Evolutionary conservation across 1,284 basidiomycete genomes (phyloP).

Genomic region (Rhodotorula mucilaginosa): DNA sequence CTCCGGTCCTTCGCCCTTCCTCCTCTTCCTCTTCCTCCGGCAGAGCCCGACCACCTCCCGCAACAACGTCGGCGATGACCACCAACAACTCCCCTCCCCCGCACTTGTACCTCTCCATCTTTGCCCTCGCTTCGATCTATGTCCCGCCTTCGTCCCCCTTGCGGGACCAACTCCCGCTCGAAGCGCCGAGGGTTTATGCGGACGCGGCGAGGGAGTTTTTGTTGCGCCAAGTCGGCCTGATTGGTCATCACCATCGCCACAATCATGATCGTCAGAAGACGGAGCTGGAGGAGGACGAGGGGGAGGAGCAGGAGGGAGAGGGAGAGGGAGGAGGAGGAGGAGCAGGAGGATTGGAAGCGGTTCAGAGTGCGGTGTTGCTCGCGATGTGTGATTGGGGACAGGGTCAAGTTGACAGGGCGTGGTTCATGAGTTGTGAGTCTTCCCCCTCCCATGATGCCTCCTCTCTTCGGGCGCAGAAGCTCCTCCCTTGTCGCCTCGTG

Average conservation of each 20-base stretch:
- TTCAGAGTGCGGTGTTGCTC: slow-evolving; percentile 19
- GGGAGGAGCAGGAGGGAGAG: no score
- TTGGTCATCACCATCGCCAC: no score
- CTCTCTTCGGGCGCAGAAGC: no score
- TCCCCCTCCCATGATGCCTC: neutral
- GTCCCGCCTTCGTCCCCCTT: slow-evolving; percentile 66
- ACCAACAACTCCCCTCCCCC: slow-evolving; percentile 50
- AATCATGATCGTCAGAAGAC: no score
- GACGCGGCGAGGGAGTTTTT: slow-evolving; percentile 24
- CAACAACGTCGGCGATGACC: no score
- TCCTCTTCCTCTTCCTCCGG: neutral
- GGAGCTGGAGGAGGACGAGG: no score
- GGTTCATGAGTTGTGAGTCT: slow-evolving; percentile 26
- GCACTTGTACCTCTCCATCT: slow-evolving; percentile 60
- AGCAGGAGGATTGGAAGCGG: slow-evolving; percentile 13
- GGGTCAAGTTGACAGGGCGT: slow-evolving; percentile 28
- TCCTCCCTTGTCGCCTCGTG: no score
- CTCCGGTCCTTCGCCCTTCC: neutral
- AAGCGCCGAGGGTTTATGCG: slow-evolving; percentile 51
- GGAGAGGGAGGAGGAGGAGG: no score
- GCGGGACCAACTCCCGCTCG: slow-evolving; percentile 50
- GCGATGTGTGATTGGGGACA: slow-evolving; percentile 29
- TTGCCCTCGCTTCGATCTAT: slow-evolving; percentile 67
- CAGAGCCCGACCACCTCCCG: neutral
- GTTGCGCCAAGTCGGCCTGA: slow-evolving; percentile 3